Evolutionary conservation across 2,329 filamentous ascomycete species (phyloP).

Genomic region (Macroventuria anomochaeta): DNA sequence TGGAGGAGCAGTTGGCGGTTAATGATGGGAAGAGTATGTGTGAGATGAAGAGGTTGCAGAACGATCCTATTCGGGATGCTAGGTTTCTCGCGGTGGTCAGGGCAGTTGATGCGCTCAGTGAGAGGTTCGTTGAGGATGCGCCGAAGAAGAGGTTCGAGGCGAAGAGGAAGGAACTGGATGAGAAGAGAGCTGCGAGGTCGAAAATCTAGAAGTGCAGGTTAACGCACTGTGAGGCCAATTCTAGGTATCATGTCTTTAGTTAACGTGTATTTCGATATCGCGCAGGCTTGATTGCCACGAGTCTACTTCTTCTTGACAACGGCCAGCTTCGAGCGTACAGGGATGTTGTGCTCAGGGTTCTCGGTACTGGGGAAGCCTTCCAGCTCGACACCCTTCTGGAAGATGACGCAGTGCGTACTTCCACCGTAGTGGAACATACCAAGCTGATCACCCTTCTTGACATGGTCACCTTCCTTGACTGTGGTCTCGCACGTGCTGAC

Average conservation of each 20-base stretch:
- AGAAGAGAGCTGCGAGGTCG: conserved; percentile 41
- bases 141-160: conserved; percentile 54
- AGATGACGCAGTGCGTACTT: conserved; percentile 71
- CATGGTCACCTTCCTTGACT: conserved; percentile 67
- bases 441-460: conserved; percentile 73
- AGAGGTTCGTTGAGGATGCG: conserved; percentile 58
- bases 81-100: conserved; percentile 57
- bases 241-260: too few species aligned
- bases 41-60: conserved; percentile 59
- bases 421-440: conserved; percentile 87
- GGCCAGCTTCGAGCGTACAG: conserved; percentile 47
- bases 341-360: conserved; percentile 42
- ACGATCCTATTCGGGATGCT: conserved; percentile 53
- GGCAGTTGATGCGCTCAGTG: conserved; percentile 56
- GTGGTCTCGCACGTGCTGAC: conserved; percentile 76
- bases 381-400: conserved; percentile 62
- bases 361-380: conserved; percentile 38
- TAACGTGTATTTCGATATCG: neutral
- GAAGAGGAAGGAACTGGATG: conserved; percentile 48
- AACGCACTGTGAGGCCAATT: neutral
- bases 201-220: conserved; percentile 29
- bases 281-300: too few species aligned
- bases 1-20: conserved; percentile 52
- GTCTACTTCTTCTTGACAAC: conserved; percentile 33
- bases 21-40: conserved; percentile 62